Base-by-base conservation (phyloP, 495 filamentous ascomycete species). In the Pyrenula massariospora region DNA sequence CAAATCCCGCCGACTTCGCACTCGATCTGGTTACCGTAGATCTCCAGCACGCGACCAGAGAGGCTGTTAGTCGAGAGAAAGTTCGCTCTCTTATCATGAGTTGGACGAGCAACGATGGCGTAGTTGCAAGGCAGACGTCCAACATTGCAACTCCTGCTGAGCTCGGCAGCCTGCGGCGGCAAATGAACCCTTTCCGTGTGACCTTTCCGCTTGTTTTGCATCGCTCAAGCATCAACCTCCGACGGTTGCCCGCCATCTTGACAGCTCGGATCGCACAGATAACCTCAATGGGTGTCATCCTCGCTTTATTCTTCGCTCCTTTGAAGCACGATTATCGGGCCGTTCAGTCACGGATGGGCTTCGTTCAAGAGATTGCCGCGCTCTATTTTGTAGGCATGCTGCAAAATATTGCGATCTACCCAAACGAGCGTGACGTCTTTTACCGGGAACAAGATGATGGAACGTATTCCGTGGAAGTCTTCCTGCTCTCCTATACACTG, bases 1-100 rank as follows among this genome's bases (percentile, higher is more conserved):
- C 83, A 19, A 91, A 89, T 57, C 85, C 86, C 2, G 84, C 87
- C 2, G 87, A 89, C 63, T 88, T 88, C 58, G 84, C 84, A 2
- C 70, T 89, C 12, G 86, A 90, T 65, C 71, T 88, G 5, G 86
- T 90, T 54, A 87, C 86, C 0, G 77, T 89, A 22, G 82, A 89
- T 59, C 72, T 89, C 0, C 85, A 87, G 61, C 77, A 81, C 51
- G 77, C 73, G 51, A 65, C 71, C 12, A 75, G 76, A 19, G 85
- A 89, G 64, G 72, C 65, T 5, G 67, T 76, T 12, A 86, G 77
- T 36, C 72, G 84, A 23, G 67, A 77, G 56, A 81, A 77, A 59
- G 84, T 87, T 11, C 70, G 71, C 42, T 66, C 64, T 10, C 73
- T 88, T 0, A 84, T 88, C 57, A 63, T 73, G 1, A 68, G 69